Base-by-base conservation (phyloP, 306 rosid species). In the Oxytropis ochrocephala region DNA sequence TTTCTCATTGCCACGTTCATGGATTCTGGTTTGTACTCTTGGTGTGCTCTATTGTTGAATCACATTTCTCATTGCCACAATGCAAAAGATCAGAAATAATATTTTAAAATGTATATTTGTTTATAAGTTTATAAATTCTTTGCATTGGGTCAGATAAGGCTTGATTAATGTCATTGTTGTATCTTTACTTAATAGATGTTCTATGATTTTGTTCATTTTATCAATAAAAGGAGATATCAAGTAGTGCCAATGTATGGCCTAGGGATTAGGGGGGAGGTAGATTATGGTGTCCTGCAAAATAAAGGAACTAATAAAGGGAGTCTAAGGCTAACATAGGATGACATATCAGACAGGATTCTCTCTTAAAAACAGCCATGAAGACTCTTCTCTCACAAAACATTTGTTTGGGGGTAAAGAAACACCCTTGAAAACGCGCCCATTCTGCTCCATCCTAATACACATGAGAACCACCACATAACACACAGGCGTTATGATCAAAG, bases 1-100 rank as follows among this genome's bases (percentile, higher is more conserved):
- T 38, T 58, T 64, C 61, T 73, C n/a, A 12, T 39, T 79, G 41
- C 56, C 4, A 30, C 61, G n/a, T n/a, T n/a, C n/a, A n/a, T n/a
- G 33, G 35, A 29, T 54, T 33, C 53, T 46, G n/a, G 13, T 4
- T 39, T 24, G 71, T 29, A 17, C 11, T 69, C 36, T 69, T 64
- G 43, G 44, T 57, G 49, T 64, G 46, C 51, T 56, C 56, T 14
- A 27, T 12, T 38, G 66, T 74, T 54, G 50, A 69, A 27, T 39
- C 32, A 9, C 49, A 33, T 36, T 57, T 63, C 60, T 73, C 12
- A 12, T 38, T 79, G 39, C 55, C 3, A 30, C 62, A 12, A 9
- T 66, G 30, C 61, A 27, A 59, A 59, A 21, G 9, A 24, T 66
- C 3, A 11, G 42, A 56, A 49, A 9, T 11, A 41, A 13, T 7